phyloP scores from a whole-genome alignment of 305 asterid genomes.

The Plantago lanceolata region DNA sequence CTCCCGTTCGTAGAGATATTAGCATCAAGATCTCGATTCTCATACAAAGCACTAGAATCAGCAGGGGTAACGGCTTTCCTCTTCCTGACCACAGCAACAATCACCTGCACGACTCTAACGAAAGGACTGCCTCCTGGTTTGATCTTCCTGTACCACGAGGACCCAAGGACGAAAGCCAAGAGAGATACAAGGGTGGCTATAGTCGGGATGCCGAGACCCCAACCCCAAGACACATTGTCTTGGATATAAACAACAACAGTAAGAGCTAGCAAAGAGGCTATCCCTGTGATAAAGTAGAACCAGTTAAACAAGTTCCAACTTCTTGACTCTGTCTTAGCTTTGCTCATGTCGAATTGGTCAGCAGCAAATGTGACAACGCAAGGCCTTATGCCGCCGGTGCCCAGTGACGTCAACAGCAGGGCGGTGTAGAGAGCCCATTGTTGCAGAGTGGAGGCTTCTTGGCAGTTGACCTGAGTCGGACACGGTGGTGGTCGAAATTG shows the following conservation, averaged over 20 bases:
- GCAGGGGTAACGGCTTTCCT: constrained; percentile 31
- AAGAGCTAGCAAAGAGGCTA: constrained; percentile 61
- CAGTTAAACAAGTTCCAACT: constrained; percentile 74
- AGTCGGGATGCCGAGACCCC: constrained; percentile 84
- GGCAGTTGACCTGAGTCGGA: constrained; percentile 62
- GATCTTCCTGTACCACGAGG: constrained; percentile 49
- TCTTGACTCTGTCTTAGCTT: constrained; percentile 35
- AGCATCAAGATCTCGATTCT: constrained; percentile 55
- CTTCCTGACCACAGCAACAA: constrained; percentile 56
- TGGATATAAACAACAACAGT: constrained; percentile 74
- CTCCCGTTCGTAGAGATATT: constrained; percentile 50
- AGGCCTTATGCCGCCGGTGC: constrained; percentile 70
- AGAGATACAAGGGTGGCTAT: constrained; percentile 57
- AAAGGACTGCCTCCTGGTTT: constrained; percentile 79
- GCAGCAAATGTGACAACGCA: constrained; percentile 77
- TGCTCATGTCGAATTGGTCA: constrained; percentile 69
- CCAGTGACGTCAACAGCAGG: constrained; percentile 55
- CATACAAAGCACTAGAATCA: constrained; percentile 37
- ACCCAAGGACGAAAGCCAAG: constrained; percentile 48
- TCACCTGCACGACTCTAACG: constrained; percentile 55
- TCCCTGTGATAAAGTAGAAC: constrained; percentile 61
- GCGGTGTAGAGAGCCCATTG: constrained; percentile 55
- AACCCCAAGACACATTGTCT: constrained; percentile 76
- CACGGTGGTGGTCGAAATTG: constrained; percentile 64
- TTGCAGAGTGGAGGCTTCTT: constrained; percentile 54